Evolutionary conservation across 768 basidiomycete species (phyloP), one percentile per base, ranked within the genome.

Genomic region (Phaffia australis): DNA sequence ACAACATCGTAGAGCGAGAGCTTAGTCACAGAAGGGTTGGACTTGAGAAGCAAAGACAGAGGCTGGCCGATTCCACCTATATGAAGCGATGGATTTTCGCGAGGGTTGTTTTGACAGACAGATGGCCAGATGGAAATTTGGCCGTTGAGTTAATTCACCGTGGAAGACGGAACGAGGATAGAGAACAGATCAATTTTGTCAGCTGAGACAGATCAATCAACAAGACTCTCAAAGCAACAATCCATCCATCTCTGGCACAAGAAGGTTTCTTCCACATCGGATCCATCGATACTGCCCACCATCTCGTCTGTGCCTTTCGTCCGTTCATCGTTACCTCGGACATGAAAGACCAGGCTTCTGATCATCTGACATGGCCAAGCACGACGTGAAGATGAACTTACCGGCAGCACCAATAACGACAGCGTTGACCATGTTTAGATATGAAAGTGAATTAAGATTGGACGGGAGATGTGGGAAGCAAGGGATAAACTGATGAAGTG

Each of bases 61-160:
- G 94, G 93, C 78, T 98, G 94, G 77, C 94, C 94, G 77, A 98
- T 98, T 78, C 94, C 94, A 82, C 79, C 79, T 79, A 70, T 16
- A 48, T 8, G 19, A 30, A 27, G 56, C 49, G 23, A 27, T 9
- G 42, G 47, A 25, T 42, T n/a, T 67, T 32, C 56, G 27, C 25
- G 56, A 32, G 27, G 5, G 18, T 54, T n/a, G 52, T 54, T n/a
- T n/a, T 8, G n/a, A 16, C 5, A n/a, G 52, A 27, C 21, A 54
- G 5, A 27, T 8, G 8, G 52, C 11, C 35, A 42, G 35, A 42
- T 42, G 11, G 35, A 42, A 4, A 42, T 5, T 42, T 42, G 11
- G 35, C 35, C 35, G 11, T 42, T 11, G 35, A 5, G 4, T 42
- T 42, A 42, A 5, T 42, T 42, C 35, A 11, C 35, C 35, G 35